These are phyloP conservation scores for Ascochyta clinopodiicola DNA, from an alignment of 2,329 filamentous ascomycete genomes.

Conservation along the genomic window DNA sequence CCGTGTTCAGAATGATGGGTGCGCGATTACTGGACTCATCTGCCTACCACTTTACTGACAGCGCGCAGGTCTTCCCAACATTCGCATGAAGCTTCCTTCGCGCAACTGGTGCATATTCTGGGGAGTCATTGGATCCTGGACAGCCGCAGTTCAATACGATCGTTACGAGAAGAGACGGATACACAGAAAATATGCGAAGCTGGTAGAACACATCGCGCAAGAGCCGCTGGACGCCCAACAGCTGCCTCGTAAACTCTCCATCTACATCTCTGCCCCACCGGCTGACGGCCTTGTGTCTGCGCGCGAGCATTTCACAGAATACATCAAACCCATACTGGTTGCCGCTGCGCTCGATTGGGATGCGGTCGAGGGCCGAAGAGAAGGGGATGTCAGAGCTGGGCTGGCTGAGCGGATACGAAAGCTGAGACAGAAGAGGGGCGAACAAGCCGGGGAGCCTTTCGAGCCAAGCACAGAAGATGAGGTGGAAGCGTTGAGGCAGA, in stretches of 20 bases:
- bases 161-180: constrained; percentile 85
- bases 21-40: constrained; percentile 9
- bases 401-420: constrained; percentile 84
- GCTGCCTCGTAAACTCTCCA: constrained; percentile 82
- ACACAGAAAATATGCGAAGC: constrained; percentile 83
- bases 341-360: constrained; percentile 94
- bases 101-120: constrained; percentile 99
- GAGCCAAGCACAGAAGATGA: constrained; percentile 63
- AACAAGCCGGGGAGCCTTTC: constrained; percentile 53
- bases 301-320: constrained; percentile 96
- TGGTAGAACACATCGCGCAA: constrained; percentile 82
- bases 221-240: constrained; percentile 75
- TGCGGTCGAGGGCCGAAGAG: constrained; percentile 86
- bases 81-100: constrained; percentile 85
- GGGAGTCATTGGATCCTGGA: constrained; percentile 76
- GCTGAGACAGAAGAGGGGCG: constrained; percentile 65
- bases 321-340: constrained; percentile 90
- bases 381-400: constrained; percentile 90
- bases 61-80: constrained; percentile 74
- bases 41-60: constrained; percentile 15
- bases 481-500: constrained; percentile 68
- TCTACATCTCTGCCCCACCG: constrained; percentile 85
- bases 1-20: constrained; percentile 51
- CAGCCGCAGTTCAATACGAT: constrained; percentile 86
- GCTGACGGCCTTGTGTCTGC: constrained; percentile 82